A percentile compares a stretch with the other conserved stretches of the same genome.
Conservation (phyloP, 805 yeast species). For the Metschnikowia proteae region DNA sequence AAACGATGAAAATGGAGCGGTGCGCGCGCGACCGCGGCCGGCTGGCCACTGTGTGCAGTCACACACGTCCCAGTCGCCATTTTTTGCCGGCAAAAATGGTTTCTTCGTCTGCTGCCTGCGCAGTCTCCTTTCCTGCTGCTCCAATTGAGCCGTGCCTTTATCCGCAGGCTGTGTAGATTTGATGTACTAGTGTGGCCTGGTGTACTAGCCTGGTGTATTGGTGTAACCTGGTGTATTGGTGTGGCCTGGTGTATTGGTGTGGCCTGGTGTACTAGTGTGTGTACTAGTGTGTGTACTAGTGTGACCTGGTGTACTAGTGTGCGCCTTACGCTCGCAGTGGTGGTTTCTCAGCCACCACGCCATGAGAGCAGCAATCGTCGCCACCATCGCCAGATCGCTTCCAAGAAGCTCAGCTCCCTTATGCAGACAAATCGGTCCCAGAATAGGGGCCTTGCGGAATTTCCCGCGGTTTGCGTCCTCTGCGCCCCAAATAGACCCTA, state of each 20-base stretch:
- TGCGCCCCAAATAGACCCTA: conserved; percentile 7
- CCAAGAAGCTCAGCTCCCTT: background rate
- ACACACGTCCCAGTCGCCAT: background rate
- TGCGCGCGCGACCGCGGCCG: conserved; percentile 4
- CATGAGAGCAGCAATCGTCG: conserved; percentile 8
- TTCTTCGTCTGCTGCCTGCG: background rate
- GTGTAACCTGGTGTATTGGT: too few relatives aligned
- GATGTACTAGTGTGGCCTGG: too few relatives aligned
- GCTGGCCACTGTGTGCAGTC: background rate
- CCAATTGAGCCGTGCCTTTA: background rate
- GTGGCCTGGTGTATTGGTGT: too few relatives aligned
- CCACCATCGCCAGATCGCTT: conserved; percentile 5
- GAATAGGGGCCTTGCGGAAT: background rate
- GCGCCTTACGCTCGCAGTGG: background rate
- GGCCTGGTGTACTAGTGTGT: too few relatives aligned
- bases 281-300: too few relatives aligned
- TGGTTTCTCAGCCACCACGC: background rate
- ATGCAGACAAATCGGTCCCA: background rate
- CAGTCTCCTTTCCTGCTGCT: background rate
- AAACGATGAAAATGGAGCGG: conserved; percentile 4
- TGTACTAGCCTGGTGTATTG: too few relatives aligned
- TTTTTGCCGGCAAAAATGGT: background rate
- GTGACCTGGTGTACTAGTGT: background rate
- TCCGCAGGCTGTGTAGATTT: too few relatives aligned
- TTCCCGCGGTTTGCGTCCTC: conserved; percentile 11